Evolutionary conservation across 176 grass and related monocot species (phyloP).

Genomic region (Thinopyrum elongatum): DNA sequence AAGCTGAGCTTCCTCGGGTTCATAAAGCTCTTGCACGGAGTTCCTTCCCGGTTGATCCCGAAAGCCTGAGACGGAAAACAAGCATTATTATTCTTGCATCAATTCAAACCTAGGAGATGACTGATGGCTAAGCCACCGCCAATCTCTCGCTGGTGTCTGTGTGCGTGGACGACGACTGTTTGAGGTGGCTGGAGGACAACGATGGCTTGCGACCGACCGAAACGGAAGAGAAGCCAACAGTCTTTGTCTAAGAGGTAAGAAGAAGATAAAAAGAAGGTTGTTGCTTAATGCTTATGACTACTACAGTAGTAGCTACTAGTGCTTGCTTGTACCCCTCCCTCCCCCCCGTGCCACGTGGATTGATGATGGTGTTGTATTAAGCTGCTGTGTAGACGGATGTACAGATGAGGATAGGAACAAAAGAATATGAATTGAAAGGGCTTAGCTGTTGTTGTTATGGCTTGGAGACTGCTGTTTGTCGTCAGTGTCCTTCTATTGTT

Average conservation of each 20-base stretch:
- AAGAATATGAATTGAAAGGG: conserved; percentile 48
- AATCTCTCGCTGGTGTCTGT: conserved; percentile 29
- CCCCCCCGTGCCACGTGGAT: conserved; percentile 24
- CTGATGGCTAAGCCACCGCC: conserved; percentile 32
- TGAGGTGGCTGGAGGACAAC: conserved; percentile 19
- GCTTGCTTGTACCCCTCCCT: conserved; percentile 2
- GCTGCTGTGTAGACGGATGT: conserved; percentile 62
- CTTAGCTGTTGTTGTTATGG: conserved; percentile 10
- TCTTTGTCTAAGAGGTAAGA: conserved; percentile 32
- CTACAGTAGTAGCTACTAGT: conserved; percentile 3
- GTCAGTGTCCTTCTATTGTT: neutral
- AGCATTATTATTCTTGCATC: conserved; percentile 27
- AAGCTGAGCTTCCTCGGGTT: conserved; percentile 98
- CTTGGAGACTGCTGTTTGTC: conserved; percentile 33
- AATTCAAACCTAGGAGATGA: conserved; percentile 20
- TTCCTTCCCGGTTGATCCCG: conserved; percentile 67
- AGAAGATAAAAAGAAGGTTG: neutral
- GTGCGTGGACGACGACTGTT: neutral
- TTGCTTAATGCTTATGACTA: conserved; percentile 12
- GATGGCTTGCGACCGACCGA: neutral
- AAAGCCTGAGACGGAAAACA: conserved; percentile 49
- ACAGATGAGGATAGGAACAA: conserved; percentile 61
- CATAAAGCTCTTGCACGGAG: conserved; percentile 93
- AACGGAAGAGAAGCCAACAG: neutral
- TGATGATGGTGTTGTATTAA: conserved; percentile 44